Evolutionary conservation across 257 asterid species (phyloP).

Genomic region (Lycium ferocissimum): DNA sequence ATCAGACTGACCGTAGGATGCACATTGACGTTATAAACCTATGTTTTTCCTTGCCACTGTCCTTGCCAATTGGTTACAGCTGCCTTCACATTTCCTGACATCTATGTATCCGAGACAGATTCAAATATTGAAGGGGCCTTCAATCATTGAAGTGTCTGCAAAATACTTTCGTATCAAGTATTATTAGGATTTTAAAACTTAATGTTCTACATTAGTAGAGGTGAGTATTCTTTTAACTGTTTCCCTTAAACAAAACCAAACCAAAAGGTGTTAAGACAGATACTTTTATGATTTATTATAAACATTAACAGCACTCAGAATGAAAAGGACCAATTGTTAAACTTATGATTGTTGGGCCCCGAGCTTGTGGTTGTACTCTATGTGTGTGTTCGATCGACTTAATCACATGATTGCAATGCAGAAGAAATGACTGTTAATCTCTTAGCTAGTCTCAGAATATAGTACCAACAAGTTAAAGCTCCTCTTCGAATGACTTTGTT

Average conservation of each 20-base stretch:
- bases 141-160: constrained; percentile 3
- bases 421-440: not conserved
- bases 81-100: constrained; percentile 3
- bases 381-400: not conserved
- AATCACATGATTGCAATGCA: not conserved
- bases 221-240: not conserved
- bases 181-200: constrained; percentile 2
- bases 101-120: not conserved
- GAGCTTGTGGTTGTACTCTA: not conserved
- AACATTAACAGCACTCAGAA: not conserved
- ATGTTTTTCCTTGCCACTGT: constrained; percentile 1
- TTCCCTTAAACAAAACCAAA: not conserved
- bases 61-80: not conserved
- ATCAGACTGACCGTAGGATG: not conserved
- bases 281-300: not conserved
- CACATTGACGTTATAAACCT: not conserved
- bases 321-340: constrained; percentile 3
- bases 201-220: constrained; percentile 4
- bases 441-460: not conserved
- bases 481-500: not conserved
- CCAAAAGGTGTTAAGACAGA: not conserved
- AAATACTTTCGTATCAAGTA: not conserved
- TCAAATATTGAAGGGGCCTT: not conserved
- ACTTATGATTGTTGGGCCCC: not conserved
- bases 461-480: constrained; percentile 8